Conservation (phyloP, 2,329 filamentous ascomycete genomes). For the Clonostachys rhizophaga region DNA sequence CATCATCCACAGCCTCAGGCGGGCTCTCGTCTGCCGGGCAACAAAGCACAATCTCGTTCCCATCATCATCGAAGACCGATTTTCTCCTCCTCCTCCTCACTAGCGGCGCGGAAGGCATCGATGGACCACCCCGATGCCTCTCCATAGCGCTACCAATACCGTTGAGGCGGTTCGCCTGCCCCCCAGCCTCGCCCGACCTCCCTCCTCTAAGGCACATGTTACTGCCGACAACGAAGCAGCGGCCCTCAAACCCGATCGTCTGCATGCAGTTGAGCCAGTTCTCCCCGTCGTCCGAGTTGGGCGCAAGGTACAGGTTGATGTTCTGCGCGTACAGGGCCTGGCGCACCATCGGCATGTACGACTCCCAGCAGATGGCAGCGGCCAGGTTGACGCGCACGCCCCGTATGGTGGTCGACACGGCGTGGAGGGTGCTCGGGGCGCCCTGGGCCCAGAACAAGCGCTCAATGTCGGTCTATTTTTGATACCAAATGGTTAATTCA, state of each 20-base stretch:
- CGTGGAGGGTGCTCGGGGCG: slow-evolving; percentile 70
- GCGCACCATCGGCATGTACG: slow-evolving; percentile 87
- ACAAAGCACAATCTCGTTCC: slow-evolving; percentile 47
- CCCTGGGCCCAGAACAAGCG: slow-evolving; percentile 88
- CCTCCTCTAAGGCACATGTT: slow-evolving; percentile 70
- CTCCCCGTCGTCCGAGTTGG: slow-evolving; percentile 80
- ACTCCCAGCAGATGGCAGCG: slow-evolving; percentile 94
- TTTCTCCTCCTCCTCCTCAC: slow-evolving; percentile 21
- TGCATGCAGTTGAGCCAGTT: slow-evolving; percentile 81
- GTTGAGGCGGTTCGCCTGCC: neutral
- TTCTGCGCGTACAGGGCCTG: slow-evolving; percentile 85
- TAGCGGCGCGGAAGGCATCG: slow-evolving; percentile 6
- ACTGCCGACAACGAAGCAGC: slow-evolving; percentile 79
- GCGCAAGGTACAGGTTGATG: slow-evolving; percentile 85
- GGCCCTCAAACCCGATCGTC: slow-evolving; percentile 75
- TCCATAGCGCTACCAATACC: neutral
- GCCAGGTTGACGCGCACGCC: slow-evolving; percentile 77
- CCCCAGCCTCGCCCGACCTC: neutral
- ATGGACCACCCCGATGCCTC: no score
- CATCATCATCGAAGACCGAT: slow-evolving; percentile 46
- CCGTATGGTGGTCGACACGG: slow-evolving; percentile 73
- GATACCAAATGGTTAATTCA: neutral
- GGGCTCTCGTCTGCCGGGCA: slow-evolving; percentile 15
- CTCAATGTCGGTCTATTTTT: slow-evolving; percentile 65
- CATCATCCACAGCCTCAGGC: slow-evolving; percentile 1